Conservation (phyloP, 352 stramenopile species). For the Pythium phragmiticola region DNA sequence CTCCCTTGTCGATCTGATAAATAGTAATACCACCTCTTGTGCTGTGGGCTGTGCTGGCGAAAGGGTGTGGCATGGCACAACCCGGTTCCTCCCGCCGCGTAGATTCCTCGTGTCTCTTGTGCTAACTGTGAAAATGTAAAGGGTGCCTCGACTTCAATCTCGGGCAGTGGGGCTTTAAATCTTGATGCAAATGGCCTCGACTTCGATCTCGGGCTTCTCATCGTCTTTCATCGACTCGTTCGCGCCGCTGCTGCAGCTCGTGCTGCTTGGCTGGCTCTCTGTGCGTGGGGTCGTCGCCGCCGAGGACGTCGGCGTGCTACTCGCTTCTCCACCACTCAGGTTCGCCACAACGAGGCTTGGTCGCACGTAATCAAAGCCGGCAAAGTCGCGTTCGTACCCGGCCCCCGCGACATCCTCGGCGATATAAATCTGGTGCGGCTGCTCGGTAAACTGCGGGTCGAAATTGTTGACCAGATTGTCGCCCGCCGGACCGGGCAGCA, state of each 20-base stretch:
- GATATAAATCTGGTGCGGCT: slow-evolving; percentile 80
- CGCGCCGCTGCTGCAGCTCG: slow-evolving; percentile 31
- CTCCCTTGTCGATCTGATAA: slow-evolving; percentile 14
- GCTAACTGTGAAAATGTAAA: too few relatives aligned
- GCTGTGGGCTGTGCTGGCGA: slow-evolving; percentile 4
- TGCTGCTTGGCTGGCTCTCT: slow-evolving; percentile 25
- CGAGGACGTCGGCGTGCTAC: slow-evolving; percentile 16
- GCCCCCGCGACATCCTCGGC: slow-evolving; percentile 52
- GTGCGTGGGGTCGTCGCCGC: slow-evolving; percentile 22
- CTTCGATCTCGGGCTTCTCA: slow-evolving; percentile 60
- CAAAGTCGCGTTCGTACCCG: slow-evolving; percentile 78
- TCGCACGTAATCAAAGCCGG: slow-evolving; percentile 81
- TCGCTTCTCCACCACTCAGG: background rate
- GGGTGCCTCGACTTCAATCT: background rate
- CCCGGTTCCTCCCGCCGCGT: slow-evolving; percentile 17
- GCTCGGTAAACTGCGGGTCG: slow-evolving; percentile 82
- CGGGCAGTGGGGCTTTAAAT: slow-evolving; percentile 34
- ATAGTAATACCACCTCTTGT: slow-evolving; percentile 7
- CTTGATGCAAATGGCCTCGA: slow-evolving; percentile 60
- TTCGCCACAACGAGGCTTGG: slow-evolving; percentile 19
- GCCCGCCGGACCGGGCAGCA: slow-evolving; percentile 61
- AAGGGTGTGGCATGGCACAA: slow-evolving; percentile 11
- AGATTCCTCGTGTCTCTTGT: slow-evolving; percentile 4
- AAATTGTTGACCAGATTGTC: slow-evolving; percentile 85
- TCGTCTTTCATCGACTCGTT: slow-evolving; percentile 39